Evolutionary conservation across 169 alveolate species (phyloP).

Genomic region (Eimeria sp.): DNA sequence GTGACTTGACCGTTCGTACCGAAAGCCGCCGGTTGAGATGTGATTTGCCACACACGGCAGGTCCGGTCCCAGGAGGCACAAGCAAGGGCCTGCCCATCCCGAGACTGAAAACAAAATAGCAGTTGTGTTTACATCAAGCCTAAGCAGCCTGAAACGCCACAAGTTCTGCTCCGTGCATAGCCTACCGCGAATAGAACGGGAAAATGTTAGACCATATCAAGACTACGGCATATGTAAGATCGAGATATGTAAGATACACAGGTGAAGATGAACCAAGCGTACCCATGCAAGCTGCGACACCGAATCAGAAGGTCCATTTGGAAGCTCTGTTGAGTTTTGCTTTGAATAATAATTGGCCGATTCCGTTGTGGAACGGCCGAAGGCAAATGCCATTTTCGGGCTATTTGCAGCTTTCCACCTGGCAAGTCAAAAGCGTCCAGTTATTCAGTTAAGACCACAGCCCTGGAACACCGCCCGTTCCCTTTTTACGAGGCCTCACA

Average conservation of each 20-base stretch:
- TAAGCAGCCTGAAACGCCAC: not conserved
- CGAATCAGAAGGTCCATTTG: conserved; percentile 76
- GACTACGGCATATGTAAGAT: not conserved
- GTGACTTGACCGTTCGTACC: conserved; percentile 28
- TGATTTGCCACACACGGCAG: conserved; percentile 79
- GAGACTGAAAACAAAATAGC: conserved; percentile 32
- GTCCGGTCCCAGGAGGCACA: conserved; percentile 82
- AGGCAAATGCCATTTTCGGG: conserved; percentile 55
- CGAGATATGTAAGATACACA: not conserved
- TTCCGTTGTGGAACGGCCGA: conserved; percentile 61
- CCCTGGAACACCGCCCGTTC: not conserved
- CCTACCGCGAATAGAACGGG: not conserved
- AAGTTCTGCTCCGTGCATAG: not conserved
- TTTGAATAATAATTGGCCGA: conserved; percentile 67
- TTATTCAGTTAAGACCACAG: not conserved
- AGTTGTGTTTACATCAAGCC: too few species aligned
- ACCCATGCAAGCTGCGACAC: conserved; percentile 81
- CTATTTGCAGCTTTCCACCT: not conserved
- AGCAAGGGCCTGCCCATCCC: conserved; percentile 72
- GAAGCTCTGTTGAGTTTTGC: conserved; percentile 60
- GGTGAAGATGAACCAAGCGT: not conserved
- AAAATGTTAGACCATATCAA: not conserved
- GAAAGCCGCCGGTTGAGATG: conserved; percentile 65
- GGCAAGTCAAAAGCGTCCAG: not conserved
- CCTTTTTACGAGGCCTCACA: not conserved